These are phyloP conservation scores for Aureobasidium lini DNA, from an alignment of 2,329 filamentous ascomycete species.

Conservation along the genomic window DNA sequence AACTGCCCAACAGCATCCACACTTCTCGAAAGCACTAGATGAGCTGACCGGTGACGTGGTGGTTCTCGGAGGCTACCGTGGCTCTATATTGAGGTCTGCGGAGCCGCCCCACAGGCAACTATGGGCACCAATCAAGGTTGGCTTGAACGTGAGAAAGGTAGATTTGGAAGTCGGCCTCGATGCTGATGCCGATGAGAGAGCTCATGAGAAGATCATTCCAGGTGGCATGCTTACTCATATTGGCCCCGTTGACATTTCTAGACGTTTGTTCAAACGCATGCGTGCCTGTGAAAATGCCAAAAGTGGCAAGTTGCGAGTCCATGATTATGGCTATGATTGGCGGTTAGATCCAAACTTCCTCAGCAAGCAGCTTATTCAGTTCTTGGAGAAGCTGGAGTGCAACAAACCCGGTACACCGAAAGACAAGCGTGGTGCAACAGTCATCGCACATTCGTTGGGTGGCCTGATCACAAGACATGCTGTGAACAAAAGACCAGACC, in stretches of 20 bases:
- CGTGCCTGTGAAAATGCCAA: conserved; percentile 65
- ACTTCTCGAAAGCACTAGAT: conserved; percentile 52
- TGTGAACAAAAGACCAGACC: conserved; percentile 74
- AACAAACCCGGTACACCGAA: conserved; percentile 53
- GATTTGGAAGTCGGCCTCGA: conserved; percentile 81
- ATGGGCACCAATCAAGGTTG: conserved; percentile 91
- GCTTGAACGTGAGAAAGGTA: conserved; percentile 82
- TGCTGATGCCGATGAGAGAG: conserved; percentile 72
- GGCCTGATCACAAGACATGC: conserved; percentile 83
- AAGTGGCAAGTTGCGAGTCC: conserved; percentile 65
- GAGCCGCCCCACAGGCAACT: conserved; percentile 76
- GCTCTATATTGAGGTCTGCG: conserved; percentile 79
- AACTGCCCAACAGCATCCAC: conserved; percentile 38
- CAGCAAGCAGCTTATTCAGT: conserved; percentile 63
- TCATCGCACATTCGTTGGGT: conserved; percentile 81
- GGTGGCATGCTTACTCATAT: conserved; percentile 88
- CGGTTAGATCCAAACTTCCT: conserved; percentile 72
- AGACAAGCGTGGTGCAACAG: conserved; percentile 60
- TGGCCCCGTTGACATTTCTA: conserved; percentile 83
- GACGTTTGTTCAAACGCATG: conserved; percentile 70
- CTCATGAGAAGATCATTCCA: conserved; percentile 75
- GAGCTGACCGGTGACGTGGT: conserved; percentile 77
- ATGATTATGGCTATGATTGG: conserved; percentile 96
- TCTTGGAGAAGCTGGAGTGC: conserved; percentile 65
- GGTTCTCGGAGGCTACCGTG: conserved; percentile 81